A percentile compares a stretch with the other conserved stretches of the same genome.
phyloP scores from a whole-genome alignment of 345 rosid species.

The Iberis pinnata region DNA sequence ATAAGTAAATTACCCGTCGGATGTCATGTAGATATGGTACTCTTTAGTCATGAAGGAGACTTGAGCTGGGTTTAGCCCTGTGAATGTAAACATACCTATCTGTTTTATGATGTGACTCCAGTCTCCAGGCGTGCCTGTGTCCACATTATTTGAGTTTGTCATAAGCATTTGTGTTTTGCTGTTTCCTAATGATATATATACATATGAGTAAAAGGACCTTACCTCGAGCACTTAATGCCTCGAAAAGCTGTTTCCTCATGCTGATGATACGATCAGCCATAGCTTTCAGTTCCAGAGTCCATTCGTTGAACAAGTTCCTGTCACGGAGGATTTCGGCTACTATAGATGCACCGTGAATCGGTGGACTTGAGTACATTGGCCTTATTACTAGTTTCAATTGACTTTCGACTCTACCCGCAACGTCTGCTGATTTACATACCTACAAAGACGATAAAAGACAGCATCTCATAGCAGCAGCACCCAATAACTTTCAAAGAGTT shows the following conservation, averaged over 20 bases:
- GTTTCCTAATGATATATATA: not conserved
- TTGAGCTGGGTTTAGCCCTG: conserved; percentile 57
- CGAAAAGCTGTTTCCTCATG: conserved; percentile 70
- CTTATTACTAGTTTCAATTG: conserved; percentile 83
- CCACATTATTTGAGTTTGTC: not conserved
- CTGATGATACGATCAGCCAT: conserved; percentile 74
- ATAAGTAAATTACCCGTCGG: conserved; percentile 51
- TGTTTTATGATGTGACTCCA: conserved; percentile 74
- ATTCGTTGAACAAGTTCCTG: conserved; percentile 53
- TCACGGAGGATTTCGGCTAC: conserved; percentile 66
- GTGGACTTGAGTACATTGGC: conserved; percentile 91
- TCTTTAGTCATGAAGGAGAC: conserved; percentile 59
- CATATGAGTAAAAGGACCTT: not conserved
- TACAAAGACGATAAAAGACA: conserved; percentile 2
- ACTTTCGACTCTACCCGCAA: conserved; percentile 68
- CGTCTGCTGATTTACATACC: conserved; percentile 84
- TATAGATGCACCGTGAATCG: conserved; percentile 84
- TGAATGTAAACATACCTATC: conserved; percentile 78
- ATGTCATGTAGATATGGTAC: conserved; percentile 68
- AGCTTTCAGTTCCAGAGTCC: conserved; percentile 75
- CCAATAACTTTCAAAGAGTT: not conserved
- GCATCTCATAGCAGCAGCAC: not conserved
- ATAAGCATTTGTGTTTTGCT: not conserved
- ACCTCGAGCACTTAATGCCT: conserved; percentile 58
- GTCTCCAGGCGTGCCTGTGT: conserved; percentile 62